Conservation (phyloP, 2,329 filamentous ascomycete genomes). For the Cladorrhinum sp. region DNA sequence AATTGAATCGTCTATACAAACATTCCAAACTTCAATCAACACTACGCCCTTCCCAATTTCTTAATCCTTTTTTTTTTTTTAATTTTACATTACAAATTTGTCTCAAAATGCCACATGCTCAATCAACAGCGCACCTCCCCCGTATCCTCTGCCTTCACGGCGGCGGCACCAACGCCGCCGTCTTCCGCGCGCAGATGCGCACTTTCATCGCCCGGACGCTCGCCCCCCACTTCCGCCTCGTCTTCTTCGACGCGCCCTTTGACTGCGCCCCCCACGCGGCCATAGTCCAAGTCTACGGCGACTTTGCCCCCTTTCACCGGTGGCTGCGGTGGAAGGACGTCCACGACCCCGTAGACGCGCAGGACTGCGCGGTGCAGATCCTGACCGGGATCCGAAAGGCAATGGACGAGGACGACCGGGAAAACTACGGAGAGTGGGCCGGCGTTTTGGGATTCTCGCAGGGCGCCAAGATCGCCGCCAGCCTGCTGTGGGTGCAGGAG, state of each 20-base stretch:
- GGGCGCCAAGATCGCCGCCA: slow-evolving; percentile 60
- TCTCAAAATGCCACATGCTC: not conserved
- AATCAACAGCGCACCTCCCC: slow-evolving; percentile 36
- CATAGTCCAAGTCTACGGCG: slow-evolving; percentile 62
- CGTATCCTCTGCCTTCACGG: slow-evolving; percentile 80
- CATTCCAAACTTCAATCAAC: too few species aligned
- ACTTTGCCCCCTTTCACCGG: slow-evolving; percentile 61
- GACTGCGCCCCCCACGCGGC: slow-evolving; percentile 59
- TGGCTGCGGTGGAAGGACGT: slow-evolving; percentile 28
- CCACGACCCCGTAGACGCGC: slow-evolving; percentile 38
- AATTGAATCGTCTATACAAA: too few species aligned
- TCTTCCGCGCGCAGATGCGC: slow-evolving; percentile 69
- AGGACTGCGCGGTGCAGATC: not conserved
- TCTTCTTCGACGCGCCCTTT: slow-evolving; percentile 70
- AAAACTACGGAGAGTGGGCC: slow-evolving; percentile 58
- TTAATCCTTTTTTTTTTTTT: too few species aligned
- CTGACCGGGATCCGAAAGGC: slow-evolving; percentile 28
- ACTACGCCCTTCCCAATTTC: too few species aligned
- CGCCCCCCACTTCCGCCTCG: slow-evolving; percentile 60
- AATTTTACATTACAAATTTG: too few species aligned
- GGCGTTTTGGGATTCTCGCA: slow-evolving; percentile 65
- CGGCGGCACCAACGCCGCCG: slow-evolving; percentile 67
- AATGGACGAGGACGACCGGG: slow-evolving; percentile 52
- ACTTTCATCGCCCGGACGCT: slow-evolving; percentile 44
- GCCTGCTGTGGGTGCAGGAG: slow-evolving; percentile 62